Conservation (phyloP, 306 rosid genomes). For the Citrullus mucosospermus region DNA sequence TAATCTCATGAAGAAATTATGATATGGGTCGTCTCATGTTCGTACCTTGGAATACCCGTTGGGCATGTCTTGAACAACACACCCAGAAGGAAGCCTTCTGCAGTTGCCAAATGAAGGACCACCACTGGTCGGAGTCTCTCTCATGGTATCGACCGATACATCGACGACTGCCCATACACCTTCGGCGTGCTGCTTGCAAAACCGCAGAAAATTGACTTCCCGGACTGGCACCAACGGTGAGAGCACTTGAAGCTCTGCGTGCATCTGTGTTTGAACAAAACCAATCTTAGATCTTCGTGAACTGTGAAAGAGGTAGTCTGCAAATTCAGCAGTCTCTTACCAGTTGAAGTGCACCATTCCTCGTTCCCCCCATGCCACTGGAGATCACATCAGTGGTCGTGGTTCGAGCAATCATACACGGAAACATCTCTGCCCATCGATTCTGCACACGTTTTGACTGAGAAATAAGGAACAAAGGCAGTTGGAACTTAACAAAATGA, state of each 20-base stretch:
- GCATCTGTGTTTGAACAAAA: slow-evolving; percentile 45
- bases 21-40: background rate
- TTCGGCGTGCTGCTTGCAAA: slow-evolving; percentile 94
- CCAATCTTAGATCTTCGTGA: background rate
- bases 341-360: slow-evolving; percentile 85
- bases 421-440: slow-evolving; percentile 96
- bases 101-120: slow-evolving; percentile 39
- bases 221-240: slow-evolving; percentile 89
- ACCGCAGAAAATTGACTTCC: slow-evolving; percentile 65
- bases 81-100: slow-evolving; percentile 94
- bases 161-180: slow-evolving; percentile 98
- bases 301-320: background rate
- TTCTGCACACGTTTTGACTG: slow-evolving; percentile 23
- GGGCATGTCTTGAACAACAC: slow-evolving; percentile 97
- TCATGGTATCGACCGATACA: slow-evolving; percentile 50
- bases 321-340: slow-evolving; percentile 17
- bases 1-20: background rate
- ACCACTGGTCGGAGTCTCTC: slow-evolving; percentile 27
- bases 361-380: slow-evolving; percentile 69
- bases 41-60: slow-evolving; percentile 94
- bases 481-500: background rate
- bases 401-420: slow-evolving; percentile 68
- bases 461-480: background rate
- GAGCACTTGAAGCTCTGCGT: slow-evolving; percentile 87
- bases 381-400: slow-evolving; percentile 67